Conservation (phyloP, 139 green algal genomes). For the Chlorella sp. region DNA sequence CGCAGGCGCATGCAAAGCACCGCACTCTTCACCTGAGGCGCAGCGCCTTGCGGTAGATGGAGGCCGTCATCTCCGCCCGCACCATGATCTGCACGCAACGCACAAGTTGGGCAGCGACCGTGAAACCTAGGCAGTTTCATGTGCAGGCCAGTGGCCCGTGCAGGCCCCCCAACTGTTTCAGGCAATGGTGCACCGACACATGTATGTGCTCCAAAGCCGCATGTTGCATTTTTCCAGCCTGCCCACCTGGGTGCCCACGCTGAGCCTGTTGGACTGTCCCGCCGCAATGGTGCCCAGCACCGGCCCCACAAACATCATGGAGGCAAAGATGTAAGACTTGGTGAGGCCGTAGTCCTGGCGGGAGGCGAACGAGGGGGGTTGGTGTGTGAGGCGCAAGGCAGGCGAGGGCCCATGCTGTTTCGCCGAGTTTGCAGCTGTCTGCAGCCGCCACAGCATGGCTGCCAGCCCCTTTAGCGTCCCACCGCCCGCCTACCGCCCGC, state of each 20-base stretch:
- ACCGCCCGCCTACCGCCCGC: no score
- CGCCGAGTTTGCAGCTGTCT: no score
- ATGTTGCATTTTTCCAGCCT: no score
- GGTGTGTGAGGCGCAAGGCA: background rate
- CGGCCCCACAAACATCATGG: slow-evolving; percentile 56
- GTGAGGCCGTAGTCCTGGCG: slow-evolving; percentile 8
- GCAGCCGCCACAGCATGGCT: background rate
- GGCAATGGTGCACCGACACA: no score
- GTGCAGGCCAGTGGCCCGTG: no score
- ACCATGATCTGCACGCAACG: slow-evolving; percentile 46
- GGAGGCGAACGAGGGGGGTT: background rate
- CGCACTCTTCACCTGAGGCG: slow-evolving; percentile 37
- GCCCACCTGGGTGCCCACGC: slow-evolving; percentile 35
- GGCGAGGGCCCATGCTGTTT: background rate
- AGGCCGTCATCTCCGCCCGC: slow-evolving; percentile 73
- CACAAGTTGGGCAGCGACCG: no score
- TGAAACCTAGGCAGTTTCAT: no score
- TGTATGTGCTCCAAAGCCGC: no score
- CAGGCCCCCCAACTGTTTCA: no score
- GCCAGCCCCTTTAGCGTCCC: no score
- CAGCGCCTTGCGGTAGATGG: slow-evolving; percentile 92
- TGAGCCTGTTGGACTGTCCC: slow-evolving; percentile 45
- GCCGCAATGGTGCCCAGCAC: slow-evolving; percentile 48
- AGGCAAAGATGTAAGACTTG: slow-evolving; percentile 49
- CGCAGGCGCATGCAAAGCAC: background rate